Percentiles rank a stretch among this genome's conserved stretches.
These are phyloP conservation scores for Neonectria punicea DNA, from an alignment of 2,329 filamentous ascomycete species.

Conservation along the genomic window DNA sequence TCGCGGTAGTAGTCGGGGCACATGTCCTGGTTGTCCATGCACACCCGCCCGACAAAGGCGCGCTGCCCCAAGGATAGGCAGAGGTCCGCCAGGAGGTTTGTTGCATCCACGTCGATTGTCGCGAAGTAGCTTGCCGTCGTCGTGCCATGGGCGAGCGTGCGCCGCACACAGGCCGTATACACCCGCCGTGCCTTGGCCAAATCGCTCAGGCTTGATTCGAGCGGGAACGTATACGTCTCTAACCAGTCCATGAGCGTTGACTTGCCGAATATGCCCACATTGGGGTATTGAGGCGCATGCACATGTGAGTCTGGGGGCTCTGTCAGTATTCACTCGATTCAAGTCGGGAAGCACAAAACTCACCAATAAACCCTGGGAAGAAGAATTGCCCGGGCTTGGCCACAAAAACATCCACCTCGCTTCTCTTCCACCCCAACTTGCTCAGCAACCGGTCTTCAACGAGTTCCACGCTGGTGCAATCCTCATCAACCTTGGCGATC, in stretches of 20 bases:
- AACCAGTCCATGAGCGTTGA: conserved; percentile 94
- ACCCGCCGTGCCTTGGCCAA: conserved; percentile 72
- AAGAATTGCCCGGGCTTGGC: conserved; percentile 72
- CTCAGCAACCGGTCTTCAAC: conserved; percentile 49
- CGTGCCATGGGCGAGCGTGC: conserved; percentile 89
- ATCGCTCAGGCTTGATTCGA: conserved; percentile 80
- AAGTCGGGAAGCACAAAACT: conserved; percentile 34
- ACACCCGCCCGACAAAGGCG: conserved; percentile 92
- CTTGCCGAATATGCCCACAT: conserved; percentile 92
- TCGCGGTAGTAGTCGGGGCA: conserved; percentile 86
- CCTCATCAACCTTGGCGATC: conserved; percentile 60
- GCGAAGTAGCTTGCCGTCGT: conserved; percentile 96
- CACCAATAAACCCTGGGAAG: conserved; percentile 85
- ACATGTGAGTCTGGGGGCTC: conserved; percentile 82
- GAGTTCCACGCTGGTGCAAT: conserved; percentile 46
- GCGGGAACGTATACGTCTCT: conserved; percentile 92
- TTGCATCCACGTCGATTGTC: conserved; percentile 85
- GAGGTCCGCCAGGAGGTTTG: conserved; percentile 89
- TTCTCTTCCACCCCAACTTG: conserved; percentile 57
- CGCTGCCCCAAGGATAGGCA: conserved; percentile 85
- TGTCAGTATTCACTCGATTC: conserved; percentile 21
- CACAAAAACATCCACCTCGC: conserved; percentile 51
- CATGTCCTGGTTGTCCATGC: conserved; percentile 80
- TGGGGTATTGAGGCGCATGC: conserved; percentile 95
- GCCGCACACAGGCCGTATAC: conserved; percentile 81